Evolutionary conservation across 306 rosid genomes (phyloP).

Genomic region (Gynostemma pentaphyllum): DNA sequence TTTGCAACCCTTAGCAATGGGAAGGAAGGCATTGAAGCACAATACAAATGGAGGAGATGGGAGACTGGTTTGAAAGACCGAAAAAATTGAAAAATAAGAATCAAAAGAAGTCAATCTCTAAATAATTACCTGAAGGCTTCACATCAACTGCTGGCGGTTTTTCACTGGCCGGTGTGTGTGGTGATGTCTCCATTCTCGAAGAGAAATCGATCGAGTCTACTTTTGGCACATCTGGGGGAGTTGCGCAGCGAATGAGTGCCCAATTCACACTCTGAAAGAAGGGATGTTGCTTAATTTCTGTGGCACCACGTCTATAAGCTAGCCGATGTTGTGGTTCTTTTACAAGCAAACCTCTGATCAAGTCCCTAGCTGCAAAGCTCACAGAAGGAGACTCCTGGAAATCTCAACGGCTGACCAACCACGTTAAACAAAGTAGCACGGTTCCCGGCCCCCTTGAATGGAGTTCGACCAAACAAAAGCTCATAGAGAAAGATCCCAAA

Average conservation of each 20-base stretch:
- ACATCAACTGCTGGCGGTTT: constrained; percentile 49
- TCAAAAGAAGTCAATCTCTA: constrained; percentile 93
- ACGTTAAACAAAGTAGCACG: constrained; percentile 91
- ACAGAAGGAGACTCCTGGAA: constrained; percentile 88
- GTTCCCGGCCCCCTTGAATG: constrained; percentile 75
- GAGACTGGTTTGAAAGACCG: not conserved
- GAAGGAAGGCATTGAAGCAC: constrained; percentile 30
- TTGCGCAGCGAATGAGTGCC: constrained; percentile 95
- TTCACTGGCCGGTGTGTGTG: constrained; percentile 30
- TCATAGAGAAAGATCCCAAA: constrained; percentile 91
- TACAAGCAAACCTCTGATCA: constrained; percentile 85
- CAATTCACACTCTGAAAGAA: constrained; percentile 87
- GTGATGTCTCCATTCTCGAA: constrained; percentile 7
- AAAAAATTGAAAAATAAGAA: constrained; percentile 17
- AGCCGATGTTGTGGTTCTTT: constrained; percentile 97
- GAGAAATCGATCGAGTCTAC: constrained; percentile 25
- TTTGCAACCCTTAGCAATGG: constrained; percentile 31
- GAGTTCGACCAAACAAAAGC: constrained; percentile 87
- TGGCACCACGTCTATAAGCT: constrained; percentile 87
- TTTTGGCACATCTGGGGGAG: constrained; percentile 79
- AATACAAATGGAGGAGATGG: constrained; percentile 20
- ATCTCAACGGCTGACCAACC: constrained; percentile 83
- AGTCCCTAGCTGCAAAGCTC: constrained; percentile 94
- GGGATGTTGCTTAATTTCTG: constrained; percentile 88
- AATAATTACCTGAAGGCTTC: constrained; percentile 87